Evolutionary conservation across 1,284 basidiomycete genomes (phyloP).

Genomic region (Cutaneotrichosporon sp.): DNA sequence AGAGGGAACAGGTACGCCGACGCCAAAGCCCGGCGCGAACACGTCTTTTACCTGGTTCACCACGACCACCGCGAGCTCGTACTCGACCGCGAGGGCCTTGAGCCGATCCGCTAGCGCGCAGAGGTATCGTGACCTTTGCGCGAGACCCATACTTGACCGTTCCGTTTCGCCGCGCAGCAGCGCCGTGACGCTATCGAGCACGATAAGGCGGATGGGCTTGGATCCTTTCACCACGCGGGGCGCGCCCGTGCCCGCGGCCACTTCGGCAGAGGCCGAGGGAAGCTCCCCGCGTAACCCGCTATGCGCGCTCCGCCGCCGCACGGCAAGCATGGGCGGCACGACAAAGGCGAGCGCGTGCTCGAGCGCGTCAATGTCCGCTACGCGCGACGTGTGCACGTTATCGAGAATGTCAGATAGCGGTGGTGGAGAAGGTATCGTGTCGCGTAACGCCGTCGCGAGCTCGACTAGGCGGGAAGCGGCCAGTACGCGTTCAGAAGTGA

Average conservation of each 20-base stretch:
- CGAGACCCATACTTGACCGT: conserved; percentile 51
- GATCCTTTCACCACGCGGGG: neutral
- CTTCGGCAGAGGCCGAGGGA: neutral
- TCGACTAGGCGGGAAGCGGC: conserved; percentile 59
- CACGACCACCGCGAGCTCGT: conserved; percentile 68
- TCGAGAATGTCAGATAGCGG: conserved; percentile 50
- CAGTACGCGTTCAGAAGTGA: conserved; percentile 67
- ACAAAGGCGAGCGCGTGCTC: conserved; percentile 60
- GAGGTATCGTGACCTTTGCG: conserved; percentile 65
- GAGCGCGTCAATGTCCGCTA: conserved; percentile 59
- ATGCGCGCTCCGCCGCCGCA: neutral
- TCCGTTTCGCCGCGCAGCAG: conserved; percentile 57
- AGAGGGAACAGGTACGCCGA: neutral
- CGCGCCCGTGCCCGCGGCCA: no score
- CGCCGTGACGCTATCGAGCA: conserved; percentile 77
- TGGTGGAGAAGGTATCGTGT: conserved; percentile 1
- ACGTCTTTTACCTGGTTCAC: conserved; percentile 82
- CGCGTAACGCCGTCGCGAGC: conserved; percentile 33
- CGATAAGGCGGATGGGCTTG: conserved; percentile 54
- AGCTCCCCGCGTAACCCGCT: conserved; percentile 4
- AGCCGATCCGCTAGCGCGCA: conserved; percentile 62
- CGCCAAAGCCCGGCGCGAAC: conserved; percentile 44
- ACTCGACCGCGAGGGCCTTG: conserved; percentile 60
- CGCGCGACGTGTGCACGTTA: conserved; percentile 61
- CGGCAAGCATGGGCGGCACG: conserved; percentile 58